Evolutionary conservation across 2,329 filamentous ascomycete genomes (phyloP).

Genomic region (Diplodia corticola): DNA sequence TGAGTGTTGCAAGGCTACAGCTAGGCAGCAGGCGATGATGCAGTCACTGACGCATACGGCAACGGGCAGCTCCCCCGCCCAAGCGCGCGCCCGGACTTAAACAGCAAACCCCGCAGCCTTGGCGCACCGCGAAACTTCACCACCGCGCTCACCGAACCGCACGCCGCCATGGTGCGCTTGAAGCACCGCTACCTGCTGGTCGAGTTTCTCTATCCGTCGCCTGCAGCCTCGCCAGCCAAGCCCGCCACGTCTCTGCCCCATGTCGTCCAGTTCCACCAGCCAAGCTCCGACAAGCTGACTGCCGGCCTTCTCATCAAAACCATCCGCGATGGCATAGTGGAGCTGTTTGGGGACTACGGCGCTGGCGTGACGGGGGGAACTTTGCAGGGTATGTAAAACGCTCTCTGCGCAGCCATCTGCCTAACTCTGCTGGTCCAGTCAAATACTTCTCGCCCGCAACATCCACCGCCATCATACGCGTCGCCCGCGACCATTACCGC

Average conservation of each 20-base stretch:
- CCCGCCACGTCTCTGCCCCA: constrained; percentile 50
- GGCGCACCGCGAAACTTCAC: constrained; percentile 11
- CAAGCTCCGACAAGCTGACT: constrained; percentile 72
- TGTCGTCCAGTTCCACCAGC: constrained; percentile 73
- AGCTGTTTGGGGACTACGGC: constrained; percentile 74
- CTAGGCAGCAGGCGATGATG: constrained; percentile 7
- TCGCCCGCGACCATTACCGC: constrained; percentile 77
- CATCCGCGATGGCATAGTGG: constrained; percentile 50
- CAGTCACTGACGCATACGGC: constrained; percentile 4
- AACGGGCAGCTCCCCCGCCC: constrained; percentile 10
- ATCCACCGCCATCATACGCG: constrained; percentile 87
- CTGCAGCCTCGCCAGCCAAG: constrained; percentile 38
- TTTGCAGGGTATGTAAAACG: constrained; percentile 61
- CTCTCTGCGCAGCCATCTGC: no score
- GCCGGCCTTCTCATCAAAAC: constrained; percentile 65
- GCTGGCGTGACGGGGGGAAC: constrained; percentile 70
- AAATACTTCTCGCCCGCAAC: constrained; percentile 94
- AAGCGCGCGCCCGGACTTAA: not conserved
- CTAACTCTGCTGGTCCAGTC: constrained; percentile 54
- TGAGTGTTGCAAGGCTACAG: not conserved
- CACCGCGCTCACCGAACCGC: not conserved
- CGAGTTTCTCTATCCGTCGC: constrained; percentile 82
- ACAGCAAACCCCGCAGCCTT: constrained; percentile 11
- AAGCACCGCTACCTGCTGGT: constrained; percentile 97
- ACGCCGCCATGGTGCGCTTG: constrained; percentile 80